Percentiles rank a stretch among this genome's conserved stretches.
Evolutionary conservation across 352 stramenopile species (phyloP).

Genomic region (Phytophthora crassamura): DNA sequence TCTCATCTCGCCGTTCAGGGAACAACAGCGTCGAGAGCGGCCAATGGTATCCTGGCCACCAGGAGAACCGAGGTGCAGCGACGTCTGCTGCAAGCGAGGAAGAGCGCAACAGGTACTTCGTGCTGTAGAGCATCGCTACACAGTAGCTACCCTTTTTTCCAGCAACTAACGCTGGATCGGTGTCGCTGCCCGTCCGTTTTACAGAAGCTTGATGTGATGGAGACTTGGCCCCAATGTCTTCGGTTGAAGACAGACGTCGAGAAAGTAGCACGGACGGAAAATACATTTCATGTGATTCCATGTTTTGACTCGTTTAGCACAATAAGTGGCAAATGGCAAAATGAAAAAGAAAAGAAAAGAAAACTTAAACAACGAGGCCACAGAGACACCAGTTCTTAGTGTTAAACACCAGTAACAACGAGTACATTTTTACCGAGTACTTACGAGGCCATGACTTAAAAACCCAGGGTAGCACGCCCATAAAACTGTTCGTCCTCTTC

Average conservation of each 20-base stretch:
- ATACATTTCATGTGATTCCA: conserved; percentile 32
- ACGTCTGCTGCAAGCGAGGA: conserved; percentile 65
- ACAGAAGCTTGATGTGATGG: conserved; percentile 33
- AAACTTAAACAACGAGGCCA: conserved; percentile 39
- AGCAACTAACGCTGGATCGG: conserved; percentile 14
- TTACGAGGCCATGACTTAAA: conserved; percentile 49
- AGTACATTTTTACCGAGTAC: conserved; percentile 40
- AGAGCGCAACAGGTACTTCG: conserved; percentile 86
- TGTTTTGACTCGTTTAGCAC: background rate
- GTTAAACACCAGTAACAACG: too few species aligned
- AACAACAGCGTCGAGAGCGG: conserved; percentile 65
- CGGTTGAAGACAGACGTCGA: too few species aligned
- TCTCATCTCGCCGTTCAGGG: conserved; percentile 58
- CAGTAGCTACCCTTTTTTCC: conserved; percentile 22
- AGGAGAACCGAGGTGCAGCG: conserved; percentile 46
- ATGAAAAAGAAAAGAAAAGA: background rate
- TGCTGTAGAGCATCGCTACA: conserved; percentile 61
- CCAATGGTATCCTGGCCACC: conserved; percentile 50
- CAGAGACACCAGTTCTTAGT: too few species aligned
- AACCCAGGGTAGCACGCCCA: conserved; percentile 81
- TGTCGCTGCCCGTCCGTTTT: conserved; percentile 28
- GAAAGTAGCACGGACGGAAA: too few species aligned
- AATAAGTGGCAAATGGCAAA: too few species aligned
- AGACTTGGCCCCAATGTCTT: background rate
- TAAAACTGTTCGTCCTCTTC: conserved; percentile 87